Evolutionary conservation across 768 basidiomycete genomes (phyloP).

Genomic region (Tulasnella sp.): DNA sequence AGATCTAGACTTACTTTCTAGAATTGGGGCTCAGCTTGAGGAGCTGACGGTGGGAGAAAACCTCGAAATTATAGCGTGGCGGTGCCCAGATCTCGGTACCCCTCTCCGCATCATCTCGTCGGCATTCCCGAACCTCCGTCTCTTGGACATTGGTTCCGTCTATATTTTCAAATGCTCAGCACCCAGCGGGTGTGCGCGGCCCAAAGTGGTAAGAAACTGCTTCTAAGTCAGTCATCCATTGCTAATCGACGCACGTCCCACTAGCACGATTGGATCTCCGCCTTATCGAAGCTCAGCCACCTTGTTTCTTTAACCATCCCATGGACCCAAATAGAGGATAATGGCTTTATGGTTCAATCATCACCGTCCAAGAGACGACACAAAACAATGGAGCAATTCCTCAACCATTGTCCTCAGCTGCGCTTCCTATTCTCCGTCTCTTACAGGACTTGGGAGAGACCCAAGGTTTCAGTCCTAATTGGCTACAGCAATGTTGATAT

Average conservation of each 20-base stretch:
- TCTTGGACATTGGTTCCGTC: not conserved
- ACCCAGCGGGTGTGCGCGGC: too few species aligned
- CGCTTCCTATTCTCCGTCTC: not conserved
- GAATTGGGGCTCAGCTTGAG: not conserved
- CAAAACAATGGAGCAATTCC: not conserved
- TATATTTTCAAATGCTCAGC: not conserved
- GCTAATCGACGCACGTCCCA: not conserved
- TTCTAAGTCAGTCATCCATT: not conserved
- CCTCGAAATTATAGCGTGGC: not conserved
- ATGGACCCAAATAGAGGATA: not conserved
- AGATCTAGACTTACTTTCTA: not conserved
- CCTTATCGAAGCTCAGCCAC: not conserved
- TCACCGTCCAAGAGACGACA: conserved; percentile 5
- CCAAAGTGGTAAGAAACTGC: not conserved
- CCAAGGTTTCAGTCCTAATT: not conserved
- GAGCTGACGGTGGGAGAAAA: not conserved
- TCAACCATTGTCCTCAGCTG: not conserved
- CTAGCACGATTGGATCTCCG: not conserved
- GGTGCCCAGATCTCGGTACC: not conserved
- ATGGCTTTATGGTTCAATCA: not conserved
- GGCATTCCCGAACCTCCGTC: not conserved
- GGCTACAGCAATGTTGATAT: not conserved
- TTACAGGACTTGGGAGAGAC: not conserved
- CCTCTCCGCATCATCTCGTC: not conserved
- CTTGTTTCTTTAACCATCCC: conserved; percentile 4